A percentile compares a stretch with the other conserved stretches of the same genome.
These are phyloP conservation scores for Wickerhamiella nectarea DNA, from an alignment of 805 yeast species.

Conservation along the genomic window DNA sequence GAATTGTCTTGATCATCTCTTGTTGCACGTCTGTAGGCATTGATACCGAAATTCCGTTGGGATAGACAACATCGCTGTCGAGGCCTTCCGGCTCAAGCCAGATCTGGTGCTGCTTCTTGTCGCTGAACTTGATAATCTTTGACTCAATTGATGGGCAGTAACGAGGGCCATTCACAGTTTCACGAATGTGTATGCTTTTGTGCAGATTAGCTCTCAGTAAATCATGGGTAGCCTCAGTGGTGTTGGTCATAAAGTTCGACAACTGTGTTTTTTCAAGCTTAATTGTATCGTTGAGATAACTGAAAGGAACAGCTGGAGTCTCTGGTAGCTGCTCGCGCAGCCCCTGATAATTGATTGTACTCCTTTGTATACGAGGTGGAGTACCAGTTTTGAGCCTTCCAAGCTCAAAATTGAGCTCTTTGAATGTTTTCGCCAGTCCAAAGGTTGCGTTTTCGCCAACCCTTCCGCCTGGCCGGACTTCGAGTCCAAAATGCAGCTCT, in stretches of 20 bases:
- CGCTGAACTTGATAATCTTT: constrained; percentile 66
- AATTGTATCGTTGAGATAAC: constrained; percentile 61
- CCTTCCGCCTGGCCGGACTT: constrained; percentile 76
- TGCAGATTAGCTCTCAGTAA: constrained; percentile 57
- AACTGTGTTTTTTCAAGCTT: constrained; percentile 44
- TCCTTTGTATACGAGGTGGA: constrained; percentile 73
- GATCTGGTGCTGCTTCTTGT: constrained; percentile 60
- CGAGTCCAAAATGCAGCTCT: constrained; percentile 83
- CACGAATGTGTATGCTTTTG: constrained; percentile 78
- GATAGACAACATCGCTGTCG: constrained; percentile 76
- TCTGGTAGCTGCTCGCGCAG: constrained; percentile 69
- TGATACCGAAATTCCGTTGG: constrained; percentile 91
- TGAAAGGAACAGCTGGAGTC: constrained; percentile 77
- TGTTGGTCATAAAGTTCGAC: constrained; percentile 61
- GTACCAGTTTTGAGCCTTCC: constrained; percentile 96
- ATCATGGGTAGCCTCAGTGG: constrained; percentile 63
- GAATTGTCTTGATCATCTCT: constrained; percentile 57
- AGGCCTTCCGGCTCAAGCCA: constrained; percentile 98
- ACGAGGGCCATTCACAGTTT: constrained; percentile 90
- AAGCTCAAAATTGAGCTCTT: constrained; percentile 61
- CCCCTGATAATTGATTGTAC: constrained; percentile 53
- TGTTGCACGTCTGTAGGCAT: constrained; percentile 91
- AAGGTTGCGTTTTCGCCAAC: constrained; percentile 85
- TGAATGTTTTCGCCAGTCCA: constrained; percentile 71
- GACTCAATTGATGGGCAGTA: constrained; percentile 96